Percentiles rank a stretch among this genome's conserved stretches.
These are phyloP conservation scores for Tulasnella sp. DNA, from an alignment of 768 basidiomycete genomes.

Conservation along the genomic window DNA sequence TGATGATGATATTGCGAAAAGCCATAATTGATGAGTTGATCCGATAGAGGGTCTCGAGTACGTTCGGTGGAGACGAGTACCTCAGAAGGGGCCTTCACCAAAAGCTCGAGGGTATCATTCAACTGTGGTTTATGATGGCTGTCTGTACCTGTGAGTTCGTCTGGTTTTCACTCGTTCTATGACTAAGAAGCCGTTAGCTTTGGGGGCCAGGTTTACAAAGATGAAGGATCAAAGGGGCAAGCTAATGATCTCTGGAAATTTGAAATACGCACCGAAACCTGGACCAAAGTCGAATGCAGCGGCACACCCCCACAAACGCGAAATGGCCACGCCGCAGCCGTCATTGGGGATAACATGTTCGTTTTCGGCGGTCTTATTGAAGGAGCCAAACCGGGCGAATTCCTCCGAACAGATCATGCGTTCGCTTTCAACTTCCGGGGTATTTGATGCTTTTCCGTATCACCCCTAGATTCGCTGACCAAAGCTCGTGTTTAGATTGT, in stretches of 20 bases:
- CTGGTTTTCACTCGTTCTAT: background rate
- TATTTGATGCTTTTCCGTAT: background rate
- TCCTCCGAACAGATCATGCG: background rate
- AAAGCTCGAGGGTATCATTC: background rate
- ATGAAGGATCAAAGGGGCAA: background rate
- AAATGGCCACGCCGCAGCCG: background rate
- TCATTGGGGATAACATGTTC: background rate
- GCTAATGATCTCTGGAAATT: background rate
- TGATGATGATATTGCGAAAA: background rate
- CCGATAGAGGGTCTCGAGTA: background rate
- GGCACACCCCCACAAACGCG: background rate
- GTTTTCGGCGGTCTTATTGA: background rate
- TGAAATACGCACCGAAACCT: background rate
- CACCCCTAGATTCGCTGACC: background rate
- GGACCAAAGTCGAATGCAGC: background rate
- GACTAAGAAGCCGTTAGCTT: background rate
- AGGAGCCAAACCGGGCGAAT: background rate
- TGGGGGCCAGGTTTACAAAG: background rate
- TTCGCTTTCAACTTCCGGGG: background rate
- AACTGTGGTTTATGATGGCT: background rate
- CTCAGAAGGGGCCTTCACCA: background rate
- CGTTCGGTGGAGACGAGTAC: background rate
- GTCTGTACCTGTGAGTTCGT: background rate
- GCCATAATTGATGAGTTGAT: background rate
- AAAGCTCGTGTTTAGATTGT: background rate